phyloP scores from a whole-genome alignment of 805 yeast species.

The Cyberlindnera petersonii region DNA sequence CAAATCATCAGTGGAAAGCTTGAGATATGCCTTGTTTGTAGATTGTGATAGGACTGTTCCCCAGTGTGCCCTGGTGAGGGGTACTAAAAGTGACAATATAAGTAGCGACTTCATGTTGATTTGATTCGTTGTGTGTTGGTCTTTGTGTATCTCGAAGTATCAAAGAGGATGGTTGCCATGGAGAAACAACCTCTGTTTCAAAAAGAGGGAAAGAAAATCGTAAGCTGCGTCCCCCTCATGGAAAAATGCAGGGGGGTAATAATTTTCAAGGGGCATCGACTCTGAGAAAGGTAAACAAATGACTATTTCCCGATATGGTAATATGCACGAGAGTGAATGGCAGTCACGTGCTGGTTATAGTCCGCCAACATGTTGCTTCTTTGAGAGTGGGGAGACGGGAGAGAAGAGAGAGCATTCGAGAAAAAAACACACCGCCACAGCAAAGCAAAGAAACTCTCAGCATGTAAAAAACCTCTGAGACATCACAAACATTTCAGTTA shows the following conservation, averaged over 20 bases:
- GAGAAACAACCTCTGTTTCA: background rate
- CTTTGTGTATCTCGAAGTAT: too few relatives aligned
- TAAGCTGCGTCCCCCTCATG: background rate
- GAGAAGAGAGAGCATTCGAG: background rate
- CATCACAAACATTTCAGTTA: too few relatives aligned
- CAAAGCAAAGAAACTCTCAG: too few relatives aligned
- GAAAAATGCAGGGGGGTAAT: background rate
- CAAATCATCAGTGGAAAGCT: constrained; percentile 21
- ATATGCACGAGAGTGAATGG: background rate
- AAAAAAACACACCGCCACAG: background rate
- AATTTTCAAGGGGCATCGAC: background rate
- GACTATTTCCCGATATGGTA: constrained; percentile 11
- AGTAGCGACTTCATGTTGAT: background rate
- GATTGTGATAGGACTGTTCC: constrained; percentile 21
- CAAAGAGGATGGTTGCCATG: background rate
- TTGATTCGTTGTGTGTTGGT: background rate
- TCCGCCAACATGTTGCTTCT: background rate
- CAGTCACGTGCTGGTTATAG: constrained; percentile 1
- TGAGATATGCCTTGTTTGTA: constrained; percentile 18
- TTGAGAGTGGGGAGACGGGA: background rate
- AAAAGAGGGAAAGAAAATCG: too few relatives aligned
- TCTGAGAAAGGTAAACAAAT: constrained; percentile 21
- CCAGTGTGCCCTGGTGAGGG: constrained; percentile 12
- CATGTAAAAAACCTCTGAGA: too few relatives aligned
- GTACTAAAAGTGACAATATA: constrained; percentile 1